These are phyloP conservation scores for Plantago major DNA, from an alignment of 257 asterid genomes.

Conservation along the genomic window DNA sequence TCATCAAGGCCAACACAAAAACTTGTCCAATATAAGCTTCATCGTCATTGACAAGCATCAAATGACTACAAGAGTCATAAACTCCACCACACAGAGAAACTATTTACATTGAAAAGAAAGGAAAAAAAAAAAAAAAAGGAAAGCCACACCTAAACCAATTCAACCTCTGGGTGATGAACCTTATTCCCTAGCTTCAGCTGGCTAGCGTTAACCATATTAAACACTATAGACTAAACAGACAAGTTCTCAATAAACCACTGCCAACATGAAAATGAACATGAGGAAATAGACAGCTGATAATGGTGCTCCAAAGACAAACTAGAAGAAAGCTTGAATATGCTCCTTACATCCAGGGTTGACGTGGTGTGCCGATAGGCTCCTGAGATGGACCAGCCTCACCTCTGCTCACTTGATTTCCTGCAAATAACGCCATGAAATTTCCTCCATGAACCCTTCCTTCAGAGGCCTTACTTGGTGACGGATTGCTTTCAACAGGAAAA, in stretches of 20 bases:
- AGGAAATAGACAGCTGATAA: constrained; percentile 15
- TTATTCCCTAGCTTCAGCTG: constrained; percentile 35
- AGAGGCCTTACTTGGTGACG: constrained; percentile 38
- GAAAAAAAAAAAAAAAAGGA: background rate
- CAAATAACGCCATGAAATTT: constrained; percentile 61
- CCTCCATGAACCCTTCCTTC: constrained; percentile 99
- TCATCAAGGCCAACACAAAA: background rate
- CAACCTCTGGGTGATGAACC: constrained; percentile 9
- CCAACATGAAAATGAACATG: constrained; percentile 19
- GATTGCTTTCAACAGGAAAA: constrained; percentile 28
- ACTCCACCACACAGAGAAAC: constrained; percentile 3
- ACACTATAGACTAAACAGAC: constrained; percentile 19
- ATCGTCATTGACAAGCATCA: background rate
- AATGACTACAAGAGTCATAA: background rate
- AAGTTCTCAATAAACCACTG: constrained; percentile 23
- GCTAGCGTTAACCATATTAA: constrained; percentile 22
- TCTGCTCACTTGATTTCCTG: constrained; percentile 28
- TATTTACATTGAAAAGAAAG: background rate
- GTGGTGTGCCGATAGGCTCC: constrained; percentile 30
- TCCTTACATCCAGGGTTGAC: constrained; percentile 51
- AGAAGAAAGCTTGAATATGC: constrained; percentile 17
- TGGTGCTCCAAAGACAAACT: constrained; percentile 9
- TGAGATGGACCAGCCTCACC: constrained; percentile 34
- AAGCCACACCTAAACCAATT: constrained; percentile 7
- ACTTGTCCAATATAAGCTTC: background rate